A percentile compares a stretch with the other conserved stretches of the same genome.
Evolutionary conservation across 768 basidiomycete species (phyloP).

Genomic region (Mycena vitilis): DNA sequence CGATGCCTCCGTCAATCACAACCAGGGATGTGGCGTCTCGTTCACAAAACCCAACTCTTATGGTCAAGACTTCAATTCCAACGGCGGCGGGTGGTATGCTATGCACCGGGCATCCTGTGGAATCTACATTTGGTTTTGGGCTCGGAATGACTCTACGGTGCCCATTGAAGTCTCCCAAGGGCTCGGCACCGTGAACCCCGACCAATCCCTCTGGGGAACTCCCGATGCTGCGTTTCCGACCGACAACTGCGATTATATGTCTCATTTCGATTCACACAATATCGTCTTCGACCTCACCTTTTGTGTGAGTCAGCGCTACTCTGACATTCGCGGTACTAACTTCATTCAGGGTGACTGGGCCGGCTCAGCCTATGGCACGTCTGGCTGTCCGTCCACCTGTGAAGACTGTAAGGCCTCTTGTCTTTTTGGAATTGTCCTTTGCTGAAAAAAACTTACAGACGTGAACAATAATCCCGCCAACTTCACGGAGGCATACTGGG

Average conservation of each 20-base stretch:
- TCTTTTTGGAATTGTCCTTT: background rate
- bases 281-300: conserved; percentile 73
- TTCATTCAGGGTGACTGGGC: conserved; percentile 64
- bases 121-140: conserved; percentile 74
- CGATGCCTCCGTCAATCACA: conserved; percentile 52
- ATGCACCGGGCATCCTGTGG: conserved; percentile 55
- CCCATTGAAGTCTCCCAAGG: conserved; percentile 53
- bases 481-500: conserved; percentile 78
- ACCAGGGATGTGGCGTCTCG: conserved; percentile 56
- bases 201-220: conserved; percentile 50
- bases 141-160: conserved; percentile 55
- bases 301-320: conserved; percentile 53
- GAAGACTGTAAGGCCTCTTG: conserved; percentile 54
- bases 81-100: conserved; percentile 72
- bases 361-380: conserved; percentile 51
- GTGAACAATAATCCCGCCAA: conserved; percentile 69
- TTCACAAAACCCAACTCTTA: conserved; percentile 55
- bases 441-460: conserved; percentile 45
- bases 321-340: no score
- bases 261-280: conserved; percentile 63
- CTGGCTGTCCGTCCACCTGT: conserved; percentile 57
- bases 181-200: conserved; percentile 34
- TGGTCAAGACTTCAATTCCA: conserved; percentile 60
- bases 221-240: conserved; percentile 64
- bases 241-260: conserved; percentile 60